Evolutionary conservation across 345 rosid species (phyloP).

Genomic region (Gossypium herbaceum): DNA sequence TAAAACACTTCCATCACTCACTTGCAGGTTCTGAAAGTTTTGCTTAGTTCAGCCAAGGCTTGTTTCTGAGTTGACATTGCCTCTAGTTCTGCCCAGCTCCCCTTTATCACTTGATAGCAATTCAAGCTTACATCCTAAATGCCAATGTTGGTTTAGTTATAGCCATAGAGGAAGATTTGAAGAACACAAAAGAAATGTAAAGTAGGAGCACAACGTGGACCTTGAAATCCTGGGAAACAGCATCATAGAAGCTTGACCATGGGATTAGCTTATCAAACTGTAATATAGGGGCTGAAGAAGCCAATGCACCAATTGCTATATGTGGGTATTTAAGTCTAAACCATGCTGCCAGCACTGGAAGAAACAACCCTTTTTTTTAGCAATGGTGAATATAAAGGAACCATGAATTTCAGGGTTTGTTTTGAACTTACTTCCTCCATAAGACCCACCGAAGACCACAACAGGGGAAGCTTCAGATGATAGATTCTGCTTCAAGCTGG

Average conservation of each 20-base stretch:
- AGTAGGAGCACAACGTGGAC: constrained; percentile 30
- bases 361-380: not conserved
- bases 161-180: constrained; percentile 3
- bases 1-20: constrained; percentile 20
- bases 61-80: constrained; percentile 39
- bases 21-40: constrained; percentile 60
- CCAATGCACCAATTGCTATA: constrained; percentile 68
- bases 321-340: constrained; percentile 84
- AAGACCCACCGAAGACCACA: constrained; percentile 84
- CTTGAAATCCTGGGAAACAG: constrained; percentile 72
- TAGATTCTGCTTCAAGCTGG: constrained; percentile 68
- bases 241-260: constrained; percentile 68
- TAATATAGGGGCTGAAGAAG: constrained; percentile 77
- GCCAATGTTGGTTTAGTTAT: not conserved
- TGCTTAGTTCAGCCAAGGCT: constrained; percentile 56
- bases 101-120: constrained; percentile 65
- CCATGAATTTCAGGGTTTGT: not conserved
- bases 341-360: constrained; percentile 83
- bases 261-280: constrained; percentile 70
- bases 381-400: no score
- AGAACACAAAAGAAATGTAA: not conserved
- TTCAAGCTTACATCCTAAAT: constrained; percentile 54
- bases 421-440: constrained; percentile 65
- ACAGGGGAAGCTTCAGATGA: constrained; percentile 71
- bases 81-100: constrained; percentile 62